Conservation (phyloP, 1,139 yeast species). For the Geotrichum reessii region DNA sequence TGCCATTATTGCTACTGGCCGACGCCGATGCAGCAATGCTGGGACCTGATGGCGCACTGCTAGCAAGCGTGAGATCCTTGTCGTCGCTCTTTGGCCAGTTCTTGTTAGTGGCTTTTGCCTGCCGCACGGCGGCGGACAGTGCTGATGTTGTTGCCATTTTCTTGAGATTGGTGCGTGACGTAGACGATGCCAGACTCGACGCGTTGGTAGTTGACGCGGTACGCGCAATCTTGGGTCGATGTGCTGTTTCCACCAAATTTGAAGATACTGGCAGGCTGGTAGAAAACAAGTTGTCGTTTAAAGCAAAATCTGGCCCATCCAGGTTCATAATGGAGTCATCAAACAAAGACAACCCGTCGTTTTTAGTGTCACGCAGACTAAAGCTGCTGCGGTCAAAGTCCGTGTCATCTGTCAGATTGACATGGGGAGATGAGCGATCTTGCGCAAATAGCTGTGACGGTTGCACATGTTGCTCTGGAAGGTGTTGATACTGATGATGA, state of each 20-base stretch:
- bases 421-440: background rate
- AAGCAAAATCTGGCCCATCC: constrained; percentile 2
- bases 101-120: constrained; percentile 1
- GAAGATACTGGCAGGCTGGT: constrained; percentile 7
- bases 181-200: constrained; percentile 18
- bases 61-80: background rate
- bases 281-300: constrained; percentile 7
- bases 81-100: background rate
- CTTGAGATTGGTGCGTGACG: constrained; percentile 7
- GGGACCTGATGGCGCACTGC: background rate
- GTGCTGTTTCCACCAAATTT: constrained; percentile 1
- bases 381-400: constrained; percentile 1
- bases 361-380: background rate
- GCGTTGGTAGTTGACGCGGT: constrained; percentile 24
- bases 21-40: constrained; percentile 6
- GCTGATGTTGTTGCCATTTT: constrained; percentile 12
- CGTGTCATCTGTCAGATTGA: background rate
- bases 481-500: too few relatives aligned
- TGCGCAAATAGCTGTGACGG: constrained; percentile 11
- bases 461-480: constrained; percentile 5
- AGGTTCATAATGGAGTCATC: background rate
- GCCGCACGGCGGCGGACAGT: constrained; percentile 2
- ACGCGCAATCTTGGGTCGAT: constrained; percentile 21
- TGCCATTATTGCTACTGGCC: too few relatives aligned
- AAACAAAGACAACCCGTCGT: background rate